Evolutionary conservation across 73 alveolate species (phyloP).

Genomic region (Loxodes magnus): DNA sequence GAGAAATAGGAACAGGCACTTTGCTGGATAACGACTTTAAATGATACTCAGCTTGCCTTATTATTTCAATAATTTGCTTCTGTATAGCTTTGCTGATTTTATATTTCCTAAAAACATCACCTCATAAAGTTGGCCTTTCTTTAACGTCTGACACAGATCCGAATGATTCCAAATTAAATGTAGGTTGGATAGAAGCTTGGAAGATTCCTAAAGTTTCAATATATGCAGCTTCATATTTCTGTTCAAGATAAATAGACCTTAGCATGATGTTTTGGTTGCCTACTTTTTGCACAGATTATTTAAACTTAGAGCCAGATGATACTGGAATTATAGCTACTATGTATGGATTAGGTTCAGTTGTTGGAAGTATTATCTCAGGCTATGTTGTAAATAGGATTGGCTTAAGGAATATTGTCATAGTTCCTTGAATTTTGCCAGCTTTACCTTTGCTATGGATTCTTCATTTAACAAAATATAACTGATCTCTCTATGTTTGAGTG

Average conservation of each 20-base stretch:
- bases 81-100: too few relatives aligned
- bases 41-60: too few relatives aligned
- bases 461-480: background rate
- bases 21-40: too few relatives aligned
- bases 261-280: slow-evolving; percentile 43
- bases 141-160: too few relatives aligned
- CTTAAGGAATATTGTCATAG: background rate
- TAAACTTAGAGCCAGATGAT: background rate
- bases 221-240: slow-evolving; percentile 21
- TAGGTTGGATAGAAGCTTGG: slow-evolving; percentile 36
- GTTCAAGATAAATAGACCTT: slow-evolving; percentile 18
- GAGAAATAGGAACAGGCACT: too few relatives aligned
- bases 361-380: slow-evolving; percentile 17
- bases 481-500: background rate
- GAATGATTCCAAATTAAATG: too few relatives aligned
- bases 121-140: too few relatives aligned
- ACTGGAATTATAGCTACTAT: slow-evolving; percentile 13
- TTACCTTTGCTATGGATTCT: slow-evolving; percentile 5
- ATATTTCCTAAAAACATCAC: too few relatives aligned
- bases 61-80: too few relatives aligned
- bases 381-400: background rate
- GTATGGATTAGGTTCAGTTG: slow-evolving; percentile 23
- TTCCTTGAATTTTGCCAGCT: background rate
- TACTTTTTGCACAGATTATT: slow-evolving; percentile 3
- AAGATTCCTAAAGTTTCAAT: slow-evolving; percentile 32